Conservation (phyloP, 2,329 filamentous ascomycete species). For the Raffaelea ambrosiae region DNA sequence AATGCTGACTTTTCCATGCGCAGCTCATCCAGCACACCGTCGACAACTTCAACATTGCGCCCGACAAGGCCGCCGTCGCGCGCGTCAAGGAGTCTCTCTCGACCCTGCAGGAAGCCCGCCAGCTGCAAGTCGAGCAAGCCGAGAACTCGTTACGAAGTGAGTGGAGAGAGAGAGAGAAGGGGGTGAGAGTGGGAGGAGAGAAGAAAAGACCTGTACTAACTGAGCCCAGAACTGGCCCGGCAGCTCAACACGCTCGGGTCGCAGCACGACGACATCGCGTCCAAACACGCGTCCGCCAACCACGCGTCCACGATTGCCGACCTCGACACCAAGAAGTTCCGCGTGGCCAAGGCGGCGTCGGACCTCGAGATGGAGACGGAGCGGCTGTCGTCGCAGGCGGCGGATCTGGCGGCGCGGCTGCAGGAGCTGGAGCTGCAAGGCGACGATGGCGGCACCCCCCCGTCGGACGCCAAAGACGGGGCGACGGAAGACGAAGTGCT, state of each 20-base stretch:
- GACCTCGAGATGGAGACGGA: constrained; percentile 95
- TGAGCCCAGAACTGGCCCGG: constrained; percentile 53
- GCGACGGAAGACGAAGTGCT: constrained; percentile 55
- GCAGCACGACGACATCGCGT: constrained; percentile 68
- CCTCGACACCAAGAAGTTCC: constrained; percentile 89
- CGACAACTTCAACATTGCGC: constrained; percentile 87
- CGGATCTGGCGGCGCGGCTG: constrained; percentile 64
- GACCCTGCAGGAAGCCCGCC: constrained; percentile 76
- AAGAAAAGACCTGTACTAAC: constrained; percentile 10
- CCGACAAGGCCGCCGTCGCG: constrained; percentile 74
- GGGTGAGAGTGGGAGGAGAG: background rate
- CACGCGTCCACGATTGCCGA: constrained; percentile 80
- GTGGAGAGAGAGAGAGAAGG: constrained; percentile 2
- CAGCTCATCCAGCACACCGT: constrained; percentile 89
- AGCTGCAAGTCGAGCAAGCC: constrained; percentile 64
- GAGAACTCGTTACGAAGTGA: constrained; percentile 56
- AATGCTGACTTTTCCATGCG: constrained; percentile 1
- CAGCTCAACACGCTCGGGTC: constrained; percentile 65
- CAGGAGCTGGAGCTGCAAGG: constrained; percentile 82
- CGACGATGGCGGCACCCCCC: constrained; percentile 55
- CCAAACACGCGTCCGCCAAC: constrained; percentile 64
- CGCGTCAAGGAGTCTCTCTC: constrained; percentile 79
- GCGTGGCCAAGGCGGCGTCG: constrained; percentile 80
- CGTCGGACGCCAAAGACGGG: constrained; percentile 3
- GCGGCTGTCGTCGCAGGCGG: constrained; percentile 70